Evolutionary conservation across 108 stramenopile genomes (phyloP).

Genomic region (Craspedostauros australis): DNA sequence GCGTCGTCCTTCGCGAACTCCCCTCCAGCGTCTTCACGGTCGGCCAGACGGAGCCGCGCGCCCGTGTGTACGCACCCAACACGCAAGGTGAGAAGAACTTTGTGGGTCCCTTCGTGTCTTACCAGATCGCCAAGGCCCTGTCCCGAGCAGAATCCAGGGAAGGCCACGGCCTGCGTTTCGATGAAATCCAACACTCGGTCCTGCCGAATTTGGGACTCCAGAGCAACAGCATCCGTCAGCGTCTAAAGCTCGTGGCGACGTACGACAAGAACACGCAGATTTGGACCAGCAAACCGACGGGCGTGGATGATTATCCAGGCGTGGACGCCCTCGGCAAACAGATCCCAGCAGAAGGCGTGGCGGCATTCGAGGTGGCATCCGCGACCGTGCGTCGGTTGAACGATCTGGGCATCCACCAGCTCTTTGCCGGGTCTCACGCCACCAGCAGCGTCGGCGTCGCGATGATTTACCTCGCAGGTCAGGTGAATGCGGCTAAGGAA

Average conservation of each 20-base stretch:
- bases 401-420: conserved; percentile 73
- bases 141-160: conserved; percentile 33
- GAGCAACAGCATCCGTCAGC: conserved; percentile 47
- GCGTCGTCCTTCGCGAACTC: conserved; percentile 69
- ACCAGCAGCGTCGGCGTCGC: conserved; percentile 57
- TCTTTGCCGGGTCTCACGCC: conserved; percentile 53
- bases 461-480: conserved; percentile 71
- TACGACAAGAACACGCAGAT: conserved; percentile 74
- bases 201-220: conserved; percentile 52
- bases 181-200: conserved; percentile 58
- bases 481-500: conserved; percentile 54
- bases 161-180: conserved; percentile 57
- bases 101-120: conserved; percentile 62
- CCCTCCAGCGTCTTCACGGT: conserved; percentile 69
- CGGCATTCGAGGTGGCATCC: conserved; percentile 59
- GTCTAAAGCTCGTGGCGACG: conserved; percentile 71
- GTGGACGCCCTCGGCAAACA: conserved; percentile 61
- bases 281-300: conserved; percentile 61
- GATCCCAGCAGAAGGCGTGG: conserved; percentile 64
- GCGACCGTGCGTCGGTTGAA: conserved; percentile 55
- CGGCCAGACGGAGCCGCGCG: conserved; percentile 78
- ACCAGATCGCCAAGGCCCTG: conserved; percentile 64
- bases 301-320: conserved; percentile 69
- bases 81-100: conserved; percentile 82
- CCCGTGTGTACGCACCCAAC: conserved; percentile 71